A percentile compares a stretch with the other conserved stretches of the same genome.
Evolutionary conservation across 2,329 filamentous ascomycete species (phyloP).

Genomic region (Lasiodiplodia sp.): DNA sequence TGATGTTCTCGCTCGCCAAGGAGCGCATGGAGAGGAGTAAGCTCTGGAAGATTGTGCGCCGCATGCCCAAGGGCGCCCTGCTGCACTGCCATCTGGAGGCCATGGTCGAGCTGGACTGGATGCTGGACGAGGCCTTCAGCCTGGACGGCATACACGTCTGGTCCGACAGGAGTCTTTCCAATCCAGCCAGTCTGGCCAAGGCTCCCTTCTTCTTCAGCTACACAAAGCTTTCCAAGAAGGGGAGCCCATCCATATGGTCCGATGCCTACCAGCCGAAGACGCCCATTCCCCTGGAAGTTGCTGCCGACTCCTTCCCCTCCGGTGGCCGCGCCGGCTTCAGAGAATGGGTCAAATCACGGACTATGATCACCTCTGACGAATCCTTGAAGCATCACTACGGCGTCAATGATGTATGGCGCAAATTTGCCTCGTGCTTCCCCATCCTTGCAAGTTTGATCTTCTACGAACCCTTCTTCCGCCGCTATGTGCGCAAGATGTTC

Average conservation of each 20-base stretch:
- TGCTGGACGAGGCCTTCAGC: constrained; percentile 74
- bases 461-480: constrained; percentile 89
- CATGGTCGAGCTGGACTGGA: constrained; percentile 86
- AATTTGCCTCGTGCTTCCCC: constrained; percentile 78
- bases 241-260: constrained; percentile 68
- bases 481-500: constrained; percentile 76
- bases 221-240: constrained; percentile 43
- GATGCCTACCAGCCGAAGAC: constrained; percentile 66
- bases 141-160: constrained; percentile 77
- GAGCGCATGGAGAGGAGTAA: constrained; percentile 84
- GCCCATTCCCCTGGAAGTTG: constrained; percentile 65
- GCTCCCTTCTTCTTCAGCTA: constrained; percentile 66
- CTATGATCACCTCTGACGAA: constrained; percentile 74
- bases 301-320: constrained; percentile 77
- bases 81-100: constrained; percentile 90
- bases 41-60: constrained; percentile 83
- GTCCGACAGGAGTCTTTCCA: constrained; percentile 64
- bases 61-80: constrained; percentile 87
- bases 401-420: constrained; percentile 82
- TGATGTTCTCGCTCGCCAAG: constrained; percentile 91
- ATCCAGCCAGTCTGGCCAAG: constrained; percentile 60
- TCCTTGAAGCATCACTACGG: constrained; percentile 82
- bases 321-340: constrained; percentile 76
- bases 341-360: constrained; percentile 76
- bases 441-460: constrained; percentile 78